Percentiles rank a stretch among this genome's conserved stretches.
Evolutionary conservation across 305 asterid species (phyloP).

Genomic region (Fraxinus nigra): DNA sequence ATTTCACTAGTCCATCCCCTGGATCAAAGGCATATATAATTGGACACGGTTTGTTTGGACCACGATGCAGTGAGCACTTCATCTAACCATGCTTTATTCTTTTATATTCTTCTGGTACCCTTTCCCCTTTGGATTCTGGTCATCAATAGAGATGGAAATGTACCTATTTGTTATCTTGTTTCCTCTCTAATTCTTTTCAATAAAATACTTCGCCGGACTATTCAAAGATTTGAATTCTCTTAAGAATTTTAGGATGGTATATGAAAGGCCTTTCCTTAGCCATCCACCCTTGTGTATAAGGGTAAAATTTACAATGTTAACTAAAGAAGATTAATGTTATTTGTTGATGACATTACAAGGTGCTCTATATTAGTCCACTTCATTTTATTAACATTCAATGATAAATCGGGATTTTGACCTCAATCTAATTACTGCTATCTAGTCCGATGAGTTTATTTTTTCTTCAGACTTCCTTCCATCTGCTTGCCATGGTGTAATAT

Average conservation of each 20-base stretch:
- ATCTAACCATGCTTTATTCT: constrained; percentile 1
- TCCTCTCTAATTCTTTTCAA: not conserved
- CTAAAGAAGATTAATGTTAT: not conserved
- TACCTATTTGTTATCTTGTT: not conserved
- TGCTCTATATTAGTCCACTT: not conserved
- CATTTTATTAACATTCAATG: not conserved
- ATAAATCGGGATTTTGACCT: not conserved
- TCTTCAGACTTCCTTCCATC: constrained; percentile 77
- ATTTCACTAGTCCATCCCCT: constrained; percentile 60
- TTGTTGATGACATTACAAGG: not conserved
- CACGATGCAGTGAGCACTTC: constrained; percentile 71
- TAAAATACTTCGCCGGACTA: not conserved
- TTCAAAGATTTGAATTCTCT: not conserved
- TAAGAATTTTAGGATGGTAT: not conserved
- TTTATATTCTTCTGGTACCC: not conserved
- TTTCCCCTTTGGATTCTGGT: not conserved
- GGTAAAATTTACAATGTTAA: not conserved
- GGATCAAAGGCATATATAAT: constrained; percentile 87
- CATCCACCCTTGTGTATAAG: not conserved
- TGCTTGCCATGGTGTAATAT: constrained; percentile 75
- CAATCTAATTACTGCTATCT: not conserved
- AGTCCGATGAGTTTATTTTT: constrained; percentile 15
- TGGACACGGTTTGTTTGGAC: constrained; percentile 96
- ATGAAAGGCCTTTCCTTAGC: not conserved
- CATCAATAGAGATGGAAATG: not conserved